phyloP scores from a whole-genome alignment of 768 basidiomycete species.

The Obba rivulosa region DNA sequence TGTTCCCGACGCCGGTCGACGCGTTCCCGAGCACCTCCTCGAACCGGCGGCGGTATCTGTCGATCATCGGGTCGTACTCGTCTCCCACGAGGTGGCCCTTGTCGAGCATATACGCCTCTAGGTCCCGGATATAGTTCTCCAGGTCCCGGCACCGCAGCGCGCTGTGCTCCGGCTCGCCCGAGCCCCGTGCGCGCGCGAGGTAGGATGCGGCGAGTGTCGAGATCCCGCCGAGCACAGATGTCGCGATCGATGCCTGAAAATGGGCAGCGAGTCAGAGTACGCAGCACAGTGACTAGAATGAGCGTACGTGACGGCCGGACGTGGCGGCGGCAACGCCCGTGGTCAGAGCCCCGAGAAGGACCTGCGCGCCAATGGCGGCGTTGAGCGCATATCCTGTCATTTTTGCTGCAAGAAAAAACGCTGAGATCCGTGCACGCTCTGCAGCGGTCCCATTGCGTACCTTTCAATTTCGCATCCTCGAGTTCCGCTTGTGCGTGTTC shows the following conservation, averaged over 20 bases:
- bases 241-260: slow-evolving; percentile 34
- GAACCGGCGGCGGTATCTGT: slow-evolving; percentile 33
- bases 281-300: too few species aligned
- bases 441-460: slow-evolving; percentile 15
- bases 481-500: slow-evolving; percentile 40
- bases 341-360: slow-evolving; percentile 60
- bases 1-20: slow-evolving; percentile 11
- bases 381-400: slow-evolving; percentile 31
- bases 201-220: slow-evolving; percentile 68
- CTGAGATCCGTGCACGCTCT: slow-evolving; percentile 12
- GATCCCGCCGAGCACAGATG: slow-evolving; percentile 47
- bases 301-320: slow-evolving; percentile 22
- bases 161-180: slow-evolving; percentile 67
- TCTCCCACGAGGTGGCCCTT: slow-evolving; percentile 34
- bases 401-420: slow-evolving; percentile 21
- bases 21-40: slow-evolving; percentile 44
- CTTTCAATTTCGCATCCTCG: slow-evolving; percentile 42
- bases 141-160: slow-evolving; percentile 51
- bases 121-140: slow-evolving; percentile 63
- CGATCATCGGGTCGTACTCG: slow-evolving; percentile 29
- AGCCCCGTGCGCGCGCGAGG: slow-evolving; percentile 63
- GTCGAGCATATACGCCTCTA: slow-evolving; percentile 53
- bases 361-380: slow-evolving; percentile 56
- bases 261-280: background rate
- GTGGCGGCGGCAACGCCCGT: slow-evolving; percentile 55